These are phyloP conservation scores for Triticum dicoccoides DNA, from an alignment of 176 grass and related monocot genomes.

Conservation along the genomic window DNA sequence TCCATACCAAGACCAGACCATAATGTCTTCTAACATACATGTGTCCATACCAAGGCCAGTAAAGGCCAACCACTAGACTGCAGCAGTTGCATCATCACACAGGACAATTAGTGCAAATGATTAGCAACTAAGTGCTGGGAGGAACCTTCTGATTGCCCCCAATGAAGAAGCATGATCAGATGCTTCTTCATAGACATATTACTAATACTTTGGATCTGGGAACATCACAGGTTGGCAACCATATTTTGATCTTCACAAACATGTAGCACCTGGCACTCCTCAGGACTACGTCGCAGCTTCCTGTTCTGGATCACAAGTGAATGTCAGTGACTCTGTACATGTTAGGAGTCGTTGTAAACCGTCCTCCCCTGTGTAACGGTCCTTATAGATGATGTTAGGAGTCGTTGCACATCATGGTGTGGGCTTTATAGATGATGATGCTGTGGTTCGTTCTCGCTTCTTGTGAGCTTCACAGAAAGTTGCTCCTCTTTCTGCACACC, in stretches of 20 bases:
- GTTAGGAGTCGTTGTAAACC: slow-evolving; percentile 15
- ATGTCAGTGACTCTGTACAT: neutral
- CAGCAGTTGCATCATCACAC: too few relatives aligned
- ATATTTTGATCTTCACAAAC: neutral
- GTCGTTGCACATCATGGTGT: too few relatives aligned
- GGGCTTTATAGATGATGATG: too few relatives aligned
- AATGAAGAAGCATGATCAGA: neutral
- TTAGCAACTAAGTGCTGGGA: too few relatives aligned
- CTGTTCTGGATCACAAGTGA: slow-evolving; percentile 44
- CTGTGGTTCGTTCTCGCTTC: too few relatives aligned
- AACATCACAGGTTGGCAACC: slow-evolving; percentile 34
- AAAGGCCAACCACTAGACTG: too few relatives aligned
- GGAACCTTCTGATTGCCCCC: too few relatives aligned
- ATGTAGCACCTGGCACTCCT: slow-evolving; percentile 5
- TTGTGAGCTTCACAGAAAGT: too few relatives aligned
- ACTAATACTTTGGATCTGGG: neutral
- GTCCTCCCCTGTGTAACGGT: neutral
- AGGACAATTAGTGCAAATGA: too few relatives aligned
- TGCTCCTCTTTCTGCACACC: neutral
- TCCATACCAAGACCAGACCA: too few relatives aligned
- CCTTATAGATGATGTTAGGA: neutral
- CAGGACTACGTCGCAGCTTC: slow-evolving; percentile 28
- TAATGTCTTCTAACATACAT: too few relatives aligned
- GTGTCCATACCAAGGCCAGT: too few relatives aligned
- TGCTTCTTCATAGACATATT: neutral